A percentile compares a stretch with the other conserved stretches of the same genome.
Evolutionary conservation across 306 rosid species (phyloP).

Genomic region (Mimosa bimucronata): DNA sequence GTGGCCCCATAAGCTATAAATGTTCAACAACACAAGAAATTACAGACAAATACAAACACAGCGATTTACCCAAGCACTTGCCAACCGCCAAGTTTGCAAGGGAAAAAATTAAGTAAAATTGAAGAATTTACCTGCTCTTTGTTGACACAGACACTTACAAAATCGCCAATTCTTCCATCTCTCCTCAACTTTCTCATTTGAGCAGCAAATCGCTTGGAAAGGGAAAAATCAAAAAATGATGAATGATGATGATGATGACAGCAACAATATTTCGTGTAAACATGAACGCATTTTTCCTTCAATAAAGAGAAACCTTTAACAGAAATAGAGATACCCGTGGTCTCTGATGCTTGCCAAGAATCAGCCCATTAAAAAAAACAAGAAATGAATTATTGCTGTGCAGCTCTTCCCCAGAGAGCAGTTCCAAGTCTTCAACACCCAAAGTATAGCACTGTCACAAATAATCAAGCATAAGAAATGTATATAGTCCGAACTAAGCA

Average conservation of each 20-base stretch:
- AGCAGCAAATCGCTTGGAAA: conserved; percentile 61
- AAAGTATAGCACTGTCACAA: conserved; percentile 62
- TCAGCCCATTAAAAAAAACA: conserved; percentile 82
- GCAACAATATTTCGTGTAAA: conserved; percentile 9
- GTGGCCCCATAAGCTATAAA: no score
- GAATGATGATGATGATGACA: neutral
- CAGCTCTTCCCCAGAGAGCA: conserved; percentile 87
- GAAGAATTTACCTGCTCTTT: conserved; percentile 75
- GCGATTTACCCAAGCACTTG: no score
- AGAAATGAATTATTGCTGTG: conserved; percentile 86
- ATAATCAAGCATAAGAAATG: conserved; percentile 29
- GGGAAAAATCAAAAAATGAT: no score
- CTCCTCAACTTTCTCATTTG: conserved; percentile 81
- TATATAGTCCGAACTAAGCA: conserved; percentile 12
- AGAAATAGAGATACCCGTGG: conserved; percentile 63
- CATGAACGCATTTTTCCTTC: neutral
- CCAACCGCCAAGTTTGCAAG: no score
- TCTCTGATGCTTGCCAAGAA: conserved; percentile 90
- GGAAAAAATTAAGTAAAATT: no score
- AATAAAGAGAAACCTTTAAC: neutral
- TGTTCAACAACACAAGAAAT: no score
- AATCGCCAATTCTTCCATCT: conserved; percentile 87
- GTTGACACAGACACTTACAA: conserved; percentile 79
- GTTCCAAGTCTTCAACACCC: conserved; percentile 84
- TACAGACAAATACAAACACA: no score